These are phyloP conservation scores for Picea sitchensis DNA, from an alignment of 75 land plant species.

Conservation along the genomic window DNA sequence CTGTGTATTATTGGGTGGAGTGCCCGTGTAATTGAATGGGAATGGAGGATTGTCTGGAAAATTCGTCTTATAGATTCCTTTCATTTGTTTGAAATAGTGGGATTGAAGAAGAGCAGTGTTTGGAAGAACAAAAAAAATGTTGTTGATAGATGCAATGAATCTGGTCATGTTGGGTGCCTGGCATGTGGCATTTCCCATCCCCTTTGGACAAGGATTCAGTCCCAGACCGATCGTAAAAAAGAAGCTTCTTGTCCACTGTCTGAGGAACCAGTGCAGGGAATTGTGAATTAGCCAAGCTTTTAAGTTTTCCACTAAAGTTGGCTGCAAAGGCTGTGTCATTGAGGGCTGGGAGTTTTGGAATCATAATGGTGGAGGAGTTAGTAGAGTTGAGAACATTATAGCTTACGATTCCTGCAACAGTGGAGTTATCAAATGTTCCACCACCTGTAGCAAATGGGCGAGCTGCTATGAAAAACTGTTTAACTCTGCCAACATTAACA, in stretches of 20 bases:
- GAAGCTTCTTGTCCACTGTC: slow-evolving; percentile 27
- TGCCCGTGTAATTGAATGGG: slow-evolving; percentile 2
- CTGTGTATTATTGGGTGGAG: not conserved
- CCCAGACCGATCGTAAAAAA: slow-evolving; percentile 50
- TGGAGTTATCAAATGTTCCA: slow-evolving; percentile 43
- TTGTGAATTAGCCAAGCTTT: slow-evolving; percentile 29
- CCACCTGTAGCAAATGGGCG: slow-evolving; percentile 23
- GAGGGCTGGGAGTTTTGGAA: slow-evolving; percentile 27
- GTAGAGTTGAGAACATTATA: slow-evolving; percentile 7
- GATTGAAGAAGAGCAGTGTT: slow-evolving; percentile 16
- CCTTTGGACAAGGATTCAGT: slow-evolving; percentile 26
- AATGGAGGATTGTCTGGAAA: slow-evolving; percentile 27
- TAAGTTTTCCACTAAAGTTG: slow-evolving; percentile 22
- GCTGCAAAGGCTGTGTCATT: slow-evolving; percentile 42
- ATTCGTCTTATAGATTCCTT: slow-evolving; percentile 28
- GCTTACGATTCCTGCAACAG: slow-evolving; percentile 24
- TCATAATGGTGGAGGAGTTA: not conserved
- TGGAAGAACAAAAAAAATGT: slow-evolving; percentile 20
- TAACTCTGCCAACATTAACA: slow-evolving; percentile 10
- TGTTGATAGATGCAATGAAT: slow-evolving; percentile 18
- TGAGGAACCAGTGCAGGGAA: slow-evolving; percentile 20
- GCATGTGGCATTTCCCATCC: slow-evolving; percentile 16
- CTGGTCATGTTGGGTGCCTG: slow-evolving; percentile 19
- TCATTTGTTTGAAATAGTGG: slow-evolving; percentile 15
- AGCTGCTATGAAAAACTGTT: slow-evolving; percentile 29